Evolutionary conservation across 345 rosid species (phyloP).

Genomic region (Erucastrum elatum): DNA sequence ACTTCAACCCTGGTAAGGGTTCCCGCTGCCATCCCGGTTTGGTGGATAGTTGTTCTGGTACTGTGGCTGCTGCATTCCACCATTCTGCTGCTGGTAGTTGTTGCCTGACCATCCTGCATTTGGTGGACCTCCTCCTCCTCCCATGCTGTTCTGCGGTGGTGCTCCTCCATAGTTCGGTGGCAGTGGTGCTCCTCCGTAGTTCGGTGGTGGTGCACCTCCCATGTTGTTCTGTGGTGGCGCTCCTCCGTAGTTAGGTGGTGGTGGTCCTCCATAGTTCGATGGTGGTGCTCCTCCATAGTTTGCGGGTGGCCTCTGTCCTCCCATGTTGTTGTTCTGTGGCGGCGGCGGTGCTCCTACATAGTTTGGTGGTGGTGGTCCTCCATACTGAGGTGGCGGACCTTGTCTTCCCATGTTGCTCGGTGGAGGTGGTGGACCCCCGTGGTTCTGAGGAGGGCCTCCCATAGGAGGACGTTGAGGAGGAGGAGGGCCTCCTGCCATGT

Average conservation of each 20-base stretch:
- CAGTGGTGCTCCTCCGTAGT: too few relatives aligned
- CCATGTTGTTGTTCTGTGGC: slow-evolving; percentile 21
- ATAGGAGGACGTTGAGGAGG: slow-evolving; percentile 15
- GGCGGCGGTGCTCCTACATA: slow-evolving; percentile 15
- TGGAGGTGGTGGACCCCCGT: slow-evolving; percentile 28
- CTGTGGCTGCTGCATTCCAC: slow-evolving; percentile 33
- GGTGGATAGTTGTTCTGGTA: slow-evolving; percentile 43
- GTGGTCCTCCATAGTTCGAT: slow-evolving; percentile 31
- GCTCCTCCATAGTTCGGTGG: not conserved
- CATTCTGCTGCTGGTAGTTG: slow-evolving; percentile 36
- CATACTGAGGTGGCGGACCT: not conserved
- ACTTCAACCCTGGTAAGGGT: slow-evolving; percentile 38
- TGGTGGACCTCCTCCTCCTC: slow-evolving; percentile 19
- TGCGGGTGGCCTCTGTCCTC: slow-evolving; percentile 15
- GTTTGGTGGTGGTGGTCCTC: not conserved
- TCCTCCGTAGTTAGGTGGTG: slow-evolving; percentile 32
- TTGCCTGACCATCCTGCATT: slow-evolving; percentile 34
- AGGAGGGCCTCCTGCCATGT: slow-evolving; percentile 46
- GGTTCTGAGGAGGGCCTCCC: slow-evolving; percentile 39
- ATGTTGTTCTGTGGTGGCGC: slow-evolving; percentile 32
- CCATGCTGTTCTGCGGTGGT: not conserved
- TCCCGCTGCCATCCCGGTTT: slow-evolving; percentile 36
- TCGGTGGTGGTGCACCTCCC: not conserved
- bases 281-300: slow-evolving; percentile 33
- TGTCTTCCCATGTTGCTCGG: slow-evolving; percentile 33